A percentile compares a stretch with the other conserved stretches of the same genome.
Conservation (phyloP, 2,329 filamentous ascomycete genomes). For the Fusarium compactum region DNA sequence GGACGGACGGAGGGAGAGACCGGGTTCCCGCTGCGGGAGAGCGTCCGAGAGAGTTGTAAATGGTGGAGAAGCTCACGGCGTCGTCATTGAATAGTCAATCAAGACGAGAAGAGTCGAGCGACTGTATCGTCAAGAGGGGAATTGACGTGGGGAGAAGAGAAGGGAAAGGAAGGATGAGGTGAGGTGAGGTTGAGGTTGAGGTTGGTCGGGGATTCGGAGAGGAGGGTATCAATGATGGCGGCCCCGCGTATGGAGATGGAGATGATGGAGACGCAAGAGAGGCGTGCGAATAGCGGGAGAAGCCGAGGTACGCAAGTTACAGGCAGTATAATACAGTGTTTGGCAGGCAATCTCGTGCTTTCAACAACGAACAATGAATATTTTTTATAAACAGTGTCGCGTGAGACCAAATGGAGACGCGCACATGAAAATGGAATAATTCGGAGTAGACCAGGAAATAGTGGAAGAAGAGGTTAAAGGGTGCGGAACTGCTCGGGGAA, state of each 20-base stretch:
- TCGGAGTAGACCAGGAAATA: constrained; percentile 11
- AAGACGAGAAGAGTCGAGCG: constrained; percentile 23
- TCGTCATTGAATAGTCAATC: constrained; percentile 45
- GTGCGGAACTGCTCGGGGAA: constrained; percentile 42
- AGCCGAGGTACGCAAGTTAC: constrained; percentile 41
- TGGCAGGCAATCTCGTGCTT: constrained; percentile 7
- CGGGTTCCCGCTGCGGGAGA: constrained; percentile 40
- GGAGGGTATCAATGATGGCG: constrained; percentile 32
- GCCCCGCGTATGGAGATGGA: constrained; percentile 42
- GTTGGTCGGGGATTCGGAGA: constrained; percentile 33
- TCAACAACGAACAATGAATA: constrained; percentile 15
- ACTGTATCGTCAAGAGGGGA: constrained; percentile 21
- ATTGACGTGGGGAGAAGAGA: constrained; percentile 24
- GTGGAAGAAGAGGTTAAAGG: constrained; percentile 28
- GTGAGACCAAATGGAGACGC: constrained; percentile 27
- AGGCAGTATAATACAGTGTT: constrained; percentile 17
- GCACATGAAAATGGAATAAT: constrained; percentile 30
- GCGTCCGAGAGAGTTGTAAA: constrained; percentile 40
- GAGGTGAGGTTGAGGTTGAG: too few species aligned
- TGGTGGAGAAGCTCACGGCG: constrained; percentile 44
- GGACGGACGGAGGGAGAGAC: constrained; percentile 45
- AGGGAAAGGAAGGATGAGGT: constrained; percentile 5
- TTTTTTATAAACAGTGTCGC: constrained; percentile 17
- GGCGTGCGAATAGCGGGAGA: constrained; percentile 43
- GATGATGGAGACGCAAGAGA: constrained; percentile 13